Percentiles rank a stretch among this genome's conserved stretches.
phyloP scores from a whole-genome alignment of 805 yeast genomes.

The Cyberlindnera suaveolens region DNA sequence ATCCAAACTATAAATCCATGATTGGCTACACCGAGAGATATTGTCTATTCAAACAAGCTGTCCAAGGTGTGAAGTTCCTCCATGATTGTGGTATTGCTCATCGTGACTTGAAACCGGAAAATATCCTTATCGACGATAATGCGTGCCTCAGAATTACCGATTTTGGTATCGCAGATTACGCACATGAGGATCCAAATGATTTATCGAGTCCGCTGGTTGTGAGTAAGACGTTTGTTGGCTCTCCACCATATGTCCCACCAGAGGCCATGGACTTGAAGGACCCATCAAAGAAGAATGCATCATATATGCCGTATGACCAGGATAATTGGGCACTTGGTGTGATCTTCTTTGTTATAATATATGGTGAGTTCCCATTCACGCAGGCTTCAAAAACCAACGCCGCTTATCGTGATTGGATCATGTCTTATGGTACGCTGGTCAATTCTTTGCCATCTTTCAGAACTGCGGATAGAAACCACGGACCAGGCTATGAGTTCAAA shows the following conservation, averaged over 20 bases:
- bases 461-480: conserved; percentile 38
- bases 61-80: conserved; percentile 52
- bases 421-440: conserved; percentile 37
- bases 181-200: conserved; percentile 49
- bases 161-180: conserved; percentile 69
- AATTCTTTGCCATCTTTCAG: conserved; percentile 42
- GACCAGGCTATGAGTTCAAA: conserved; percentile 70
- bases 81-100: conserved; percentile 67
- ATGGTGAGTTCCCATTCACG: conserved; percentile 55
- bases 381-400: conserved; percentile 41
- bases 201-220: conserved; percentile 31
- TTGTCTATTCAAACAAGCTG: conserved; percentile 65
- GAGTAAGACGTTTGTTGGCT: conserved; percentile 54
- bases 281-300: conserved; percentile 25
- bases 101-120: conserved; percentile 72
- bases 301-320: conserved; percentile 60
- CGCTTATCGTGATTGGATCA: conserved; percentile 49
- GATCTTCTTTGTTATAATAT: conserved; percentile 52
- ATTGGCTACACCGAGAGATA: conserved; percentile 52
- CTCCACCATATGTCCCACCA: conserved; percentile 79
- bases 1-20: conserved; percentile 16
- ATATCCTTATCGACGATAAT: conserved; percentile 48
- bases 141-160: conserved; percentile 69
- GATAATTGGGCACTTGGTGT: conserved; percentile 75
- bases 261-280: conserved; percentile 55